Percentiles rank a stretch among this genome's conserved stretches.
Conservation (phyloP, 2,329 filamentous ascomycete genomes). For the Coleophoma crateriformis region DNA sequence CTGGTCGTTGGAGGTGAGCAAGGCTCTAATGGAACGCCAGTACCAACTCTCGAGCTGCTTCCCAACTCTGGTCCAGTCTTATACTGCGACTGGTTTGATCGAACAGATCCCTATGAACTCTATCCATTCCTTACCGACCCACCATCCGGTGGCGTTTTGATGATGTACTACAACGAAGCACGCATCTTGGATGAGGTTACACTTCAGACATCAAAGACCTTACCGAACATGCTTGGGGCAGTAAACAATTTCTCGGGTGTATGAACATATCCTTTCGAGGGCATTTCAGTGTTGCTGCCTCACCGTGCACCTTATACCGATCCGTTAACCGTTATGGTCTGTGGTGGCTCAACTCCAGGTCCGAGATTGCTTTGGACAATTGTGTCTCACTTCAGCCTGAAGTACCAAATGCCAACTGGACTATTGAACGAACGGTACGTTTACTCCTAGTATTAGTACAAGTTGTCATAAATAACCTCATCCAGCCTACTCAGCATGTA, state of each 20-base stretch:
- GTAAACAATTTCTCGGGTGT: slow-evolving; percentile 55
- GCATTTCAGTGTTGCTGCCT: slow-evolving; percentile 55
- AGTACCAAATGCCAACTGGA: slow-evolving; percentile 49
- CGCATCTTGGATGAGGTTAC: slow-evolving; percentile 57
- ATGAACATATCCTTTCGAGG: slow-evolving; percentile 62
- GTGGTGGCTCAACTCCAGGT: slow-evolving; percentile 55
- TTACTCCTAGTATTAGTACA: too few relatives aligned
- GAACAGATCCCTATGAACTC: slow-evolving; percentile 61
- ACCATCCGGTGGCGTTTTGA: slow-evolving; percentile 56
- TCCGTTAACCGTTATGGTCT: slow-evolving; percentile 54
- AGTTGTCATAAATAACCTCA: too few relatives aligned
- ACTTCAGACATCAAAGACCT: slow-evolving; percentile 47
- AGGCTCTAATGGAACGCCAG: slow-evolving; percentile 54
- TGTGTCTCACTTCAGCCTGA: slow-evolving; percentile 60
- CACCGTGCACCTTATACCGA: slow-evolving; percentile 57
- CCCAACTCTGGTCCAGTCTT: slow-evolving; percentile 42
- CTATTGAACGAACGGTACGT: slow-evolving; percentile 50
- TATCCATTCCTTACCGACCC: slow-evolving; percentile 61
- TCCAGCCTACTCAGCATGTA: slow-evolving; percentile 52
- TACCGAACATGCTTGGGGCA: slow-evolving; percentile 58
- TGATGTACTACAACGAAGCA: slow-evolving; percentile 62
- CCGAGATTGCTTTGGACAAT: slow-evolving; percentile 56
- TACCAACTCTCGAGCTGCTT: slow-evolving; percentile 57
- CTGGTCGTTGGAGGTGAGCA: slow-evolving; percentile 58
- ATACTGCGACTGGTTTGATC: slow-evolving; percentile 54